These are phyloP conservation scores for Penicillium tannophilum DNA, from an alignment of 495 filamentous ascomycete species.

Conservation along the genomic window DNA sequence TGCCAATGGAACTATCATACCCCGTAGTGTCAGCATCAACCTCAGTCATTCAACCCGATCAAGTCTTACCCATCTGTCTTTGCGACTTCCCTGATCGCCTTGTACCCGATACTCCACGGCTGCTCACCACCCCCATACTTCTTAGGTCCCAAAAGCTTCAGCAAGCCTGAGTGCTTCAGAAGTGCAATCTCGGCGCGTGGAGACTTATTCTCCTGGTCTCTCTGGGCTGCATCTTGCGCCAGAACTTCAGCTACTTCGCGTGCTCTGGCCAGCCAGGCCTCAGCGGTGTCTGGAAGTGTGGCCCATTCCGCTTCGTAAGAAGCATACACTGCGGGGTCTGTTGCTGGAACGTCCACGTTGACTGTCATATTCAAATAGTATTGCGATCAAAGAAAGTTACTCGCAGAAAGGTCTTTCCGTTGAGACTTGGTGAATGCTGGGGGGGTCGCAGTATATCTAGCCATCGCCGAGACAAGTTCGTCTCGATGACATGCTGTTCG, in stretches of 20 bases:
- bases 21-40: neutral
- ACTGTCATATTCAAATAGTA: neutral
- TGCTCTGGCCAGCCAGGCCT: conserved; percentile 55
- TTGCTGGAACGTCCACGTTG: conserved; percentile 25
- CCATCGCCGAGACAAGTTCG: neutral
- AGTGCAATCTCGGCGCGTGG: conserved; percentile 57
- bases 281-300: conserved; percentile 42
- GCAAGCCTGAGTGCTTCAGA: conserved; percentile 58
- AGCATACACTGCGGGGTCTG: conserved; percentile 55
- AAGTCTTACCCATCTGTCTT: conserved; percentile 53
- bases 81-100: conserved; percentile 59
- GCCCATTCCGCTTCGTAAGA: conserved; percentile 49
- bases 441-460: conserved; percentile 8
- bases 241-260: conserved; percentile 56
- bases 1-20: conserved; percentile 48
- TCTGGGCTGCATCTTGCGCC: conserved; percentile 49
- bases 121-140: conserved; percentile 61
- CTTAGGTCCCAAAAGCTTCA: conserved; percentile 55
- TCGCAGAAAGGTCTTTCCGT: neutral
- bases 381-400: neutral
- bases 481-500: conserved; percentile 12
- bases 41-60: neutral
- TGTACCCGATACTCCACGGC: conserved; percentile 57
- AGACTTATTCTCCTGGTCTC: conserved; percentile 59
- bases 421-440: neutral